Evolutionary conservation across 305 asterid genomes (phyloP), one percentile per base, ranked within the genome.

Genomic region (Fraxinus platypoda): DNA sequence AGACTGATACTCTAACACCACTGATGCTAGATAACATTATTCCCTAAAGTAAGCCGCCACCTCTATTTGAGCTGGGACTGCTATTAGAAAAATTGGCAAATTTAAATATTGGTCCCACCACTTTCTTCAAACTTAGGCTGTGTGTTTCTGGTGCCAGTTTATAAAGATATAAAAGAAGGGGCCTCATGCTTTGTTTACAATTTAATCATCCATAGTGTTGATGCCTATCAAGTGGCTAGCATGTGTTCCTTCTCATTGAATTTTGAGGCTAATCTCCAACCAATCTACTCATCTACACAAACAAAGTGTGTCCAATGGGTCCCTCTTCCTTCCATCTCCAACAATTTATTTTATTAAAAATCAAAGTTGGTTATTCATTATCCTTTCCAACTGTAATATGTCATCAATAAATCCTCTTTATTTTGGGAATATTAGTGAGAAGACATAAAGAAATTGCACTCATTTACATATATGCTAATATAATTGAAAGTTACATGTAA

Each of bases 201-300:
- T 72, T 62, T 84, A 74, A 78, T 76, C 88, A 81, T 68, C 59
- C 78, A 84, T 38, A 75, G 77, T 85, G 70, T 68, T 83, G 31
- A 81, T 89, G 92, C 85, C 13, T 83, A 85, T 78, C 77, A 87
- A 90, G 92, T 91, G 95, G 92, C 85, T 81, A 83, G 83, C 97
- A 92, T 88, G 94, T 87, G 93, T 88, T 81, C 78, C 78, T 75
- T 81, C 74, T 81, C 82, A 75, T 66, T 78, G 25, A 74, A 81
- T 31, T 82, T 72, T 37, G 76, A 75, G 75, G 86, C 75, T 79
- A 75, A 49, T 81, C 79, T 62, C 84, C 84, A 87, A 82, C 82
- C 89, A 86, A 83, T 88, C 87, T 78, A 33, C 86, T 85, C 76
- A 81, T 83, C 83, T 86, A 52, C 79, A 84, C 72, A 81, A 76